phyloP scores from a whole-genome alignment of 257 asterid genomes.

The Coffea canephora region DNA sequence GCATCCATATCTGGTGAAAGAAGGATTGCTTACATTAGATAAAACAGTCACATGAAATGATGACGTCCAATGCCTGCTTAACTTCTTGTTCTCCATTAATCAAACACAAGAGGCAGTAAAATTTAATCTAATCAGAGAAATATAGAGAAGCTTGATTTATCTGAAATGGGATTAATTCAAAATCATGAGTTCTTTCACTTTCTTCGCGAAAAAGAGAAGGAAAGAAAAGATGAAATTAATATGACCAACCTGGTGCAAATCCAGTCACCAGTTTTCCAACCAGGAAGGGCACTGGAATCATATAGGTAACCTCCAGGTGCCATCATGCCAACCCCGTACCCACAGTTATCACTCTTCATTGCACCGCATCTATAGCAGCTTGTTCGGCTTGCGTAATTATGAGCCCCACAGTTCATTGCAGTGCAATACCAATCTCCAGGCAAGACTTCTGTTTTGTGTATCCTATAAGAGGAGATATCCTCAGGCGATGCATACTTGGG shows the following conservation, averaged over 20 bases:
- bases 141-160: background rate
- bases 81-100: background rate
- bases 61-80: background rate
- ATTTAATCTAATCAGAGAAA: background rate
- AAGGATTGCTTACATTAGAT: background rate
- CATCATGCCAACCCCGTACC: conserved; percentile 42
- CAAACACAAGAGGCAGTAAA: background rate
- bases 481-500: conserved; percentile 57
- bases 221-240: background rate
- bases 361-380: conserved; percentile 67
- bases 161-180: background rate
- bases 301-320: conserved; percentile 43
- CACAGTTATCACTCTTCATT: conserved; percentile 43
- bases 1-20: conserved; percentile 49
- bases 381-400: conserved; percentile 80
- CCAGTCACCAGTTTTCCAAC: conserved; percentile 95
- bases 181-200: background rate
- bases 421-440: conserved; percentile 90
- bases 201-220: background rate
- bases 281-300: conserved; percentile 55
- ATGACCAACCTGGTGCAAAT: conserved; percentile 58
- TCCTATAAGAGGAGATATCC: conserved; percentile 51
- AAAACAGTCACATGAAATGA: background rate
- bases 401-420: conserved; percentile 64
- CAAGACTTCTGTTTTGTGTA: conserved; percentile 38